Conservation (phyloP, 306 rosid genomes). For the Citrullus amarus region DNA sequence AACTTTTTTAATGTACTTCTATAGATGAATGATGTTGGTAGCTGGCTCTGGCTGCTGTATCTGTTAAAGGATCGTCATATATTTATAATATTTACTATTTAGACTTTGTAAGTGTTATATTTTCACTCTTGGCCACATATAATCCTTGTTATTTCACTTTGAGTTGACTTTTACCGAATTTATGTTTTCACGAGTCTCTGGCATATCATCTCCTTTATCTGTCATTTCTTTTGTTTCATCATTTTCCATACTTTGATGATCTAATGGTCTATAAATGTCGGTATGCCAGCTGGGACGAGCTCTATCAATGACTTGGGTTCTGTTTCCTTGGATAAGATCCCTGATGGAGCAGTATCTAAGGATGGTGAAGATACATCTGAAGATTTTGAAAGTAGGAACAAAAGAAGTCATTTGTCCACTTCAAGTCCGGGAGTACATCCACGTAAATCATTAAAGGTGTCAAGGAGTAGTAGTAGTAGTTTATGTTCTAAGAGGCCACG, state of each 20-base stretch:
- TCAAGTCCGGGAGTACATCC: constrained; percentile 23
- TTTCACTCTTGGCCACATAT: background rate
- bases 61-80: background rate
- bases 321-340: constrained; percentile 23
- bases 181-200: background rate
- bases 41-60: background rate
- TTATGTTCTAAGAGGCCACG: constrained; percentile 51
- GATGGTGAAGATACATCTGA: constrained; percentile 30
- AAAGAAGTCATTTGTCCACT: constrained; percentile 27
- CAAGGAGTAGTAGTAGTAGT: constrained; percentile 26
- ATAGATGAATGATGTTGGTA: background rate
- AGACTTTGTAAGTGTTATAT: background rate
- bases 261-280: constrained; percentile 14
- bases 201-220: background rate
- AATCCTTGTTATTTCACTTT: background rate
- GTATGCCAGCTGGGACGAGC: constrained; percentile 38
- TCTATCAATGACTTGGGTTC: constrained; percentile 29
- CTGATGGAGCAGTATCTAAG: constrained; percentile 26
- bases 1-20: background rate
- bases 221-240: background rate
- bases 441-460: constrained; percentile 41
- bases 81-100: background rate
- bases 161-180: background rate
- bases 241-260: background rate
- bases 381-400: constrained; percentile 20